Conservation (phyloP, 768 basidiomycete genomes). For the Amanita inopinata region DNA sequence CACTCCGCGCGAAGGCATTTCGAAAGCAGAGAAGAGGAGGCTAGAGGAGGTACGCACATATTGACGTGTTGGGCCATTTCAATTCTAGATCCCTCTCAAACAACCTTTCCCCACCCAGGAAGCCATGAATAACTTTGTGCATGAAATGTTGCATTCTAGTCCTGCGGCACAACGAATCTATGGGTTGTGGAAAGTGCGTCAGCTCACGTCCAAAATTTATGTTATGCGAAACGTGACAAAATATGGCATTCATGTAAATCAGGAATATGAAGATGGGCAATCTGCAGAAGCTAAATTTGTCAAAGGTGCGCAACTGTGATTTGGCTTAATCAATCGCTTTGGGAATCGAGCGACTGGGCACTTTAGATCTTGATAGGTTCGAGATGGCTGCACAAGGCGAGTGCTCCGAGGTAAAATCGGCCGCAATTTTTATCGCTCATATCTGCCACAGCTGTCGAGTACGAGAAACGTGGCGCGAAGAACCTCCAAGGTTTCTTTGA, state of each 20-base stretch:
- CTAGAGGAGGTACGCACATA: constrained; percentile 51
- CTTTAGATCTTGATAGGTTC: constrained; percentile 70
- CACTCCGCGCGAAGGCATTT: constrained; percentile 78
- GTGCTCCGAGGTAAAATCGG: not conserved
- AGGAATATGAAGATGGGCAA: constrained; percentile 79
- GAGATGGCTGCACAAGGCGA: constrained; percentile 83
- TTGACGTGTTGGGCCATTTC: not conserved
- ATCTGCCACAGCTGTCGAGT: constrained; percentile 49
- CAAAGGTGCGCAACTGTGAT: constrained; percentile 44
- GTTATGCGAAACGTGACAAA: no score
- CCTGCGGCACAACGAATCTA: constrained; percentile 60
- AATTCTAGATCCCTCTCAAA: not conserved
- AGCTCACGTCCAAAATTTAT: no score
- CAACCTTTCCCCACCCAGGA: constrained; percentile 33
- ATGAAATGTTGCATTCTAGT: constrained; percentile 79
- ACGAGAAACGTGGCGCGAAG: constrained; percentile 40
- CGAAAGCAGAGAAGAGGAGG: constrained; percentile 68
- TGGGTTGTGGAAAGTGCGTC: constrained; percentile 60
- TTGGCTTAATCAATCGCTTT: not conserved
- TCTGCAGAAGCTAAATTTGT: constrained; percentile 78
- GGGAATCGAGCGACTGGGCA: not conserved
- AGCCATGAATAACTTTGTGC: constrained; percentile 84
- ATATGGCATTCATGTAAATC: not conserved
- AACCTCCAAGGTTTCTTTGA: constrained; percentile 74
- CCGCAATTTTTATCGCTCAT: not conserved